Percentiles rank a stretch among this genome's conserved stretches.
Evolutionary conservation across 805 yeast genomes (phyloP).

Genomic region (Wickerhamiella brachini): DNA sequence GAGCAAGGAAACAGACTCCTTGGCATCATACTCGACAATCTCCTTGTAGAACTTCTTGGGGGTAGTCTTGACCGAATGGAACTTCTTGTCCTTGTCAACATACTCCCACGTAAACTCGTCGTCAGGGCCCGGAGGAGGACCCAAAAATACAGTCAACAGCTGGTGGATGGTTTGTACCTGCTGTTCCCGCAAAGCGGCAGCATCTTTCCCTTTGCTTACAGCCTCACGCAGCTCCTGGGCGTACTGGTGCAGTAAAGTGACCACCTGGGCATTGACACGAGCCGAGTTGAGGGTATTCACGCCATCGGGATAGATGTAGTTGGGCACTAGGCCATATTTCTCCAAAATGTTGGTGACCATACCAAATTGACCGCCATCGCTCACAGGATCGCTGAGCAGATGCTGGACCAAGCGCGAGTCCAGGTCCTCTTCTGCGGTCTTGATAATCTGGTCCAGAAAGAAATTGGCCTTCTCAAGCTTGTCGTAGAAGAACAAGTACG

Average conservation of each 20-base stretch:
- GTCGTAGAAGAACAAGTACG: constrained; percentile 71
- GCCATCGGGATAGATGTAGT: constrained; percentile 57
- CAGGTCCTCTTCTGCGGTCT: constrained; percentile 50
- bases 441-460: constrained; percentile 62
- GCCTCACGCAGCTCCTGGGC: constrained; percentile 54
- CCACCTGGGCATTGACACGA: constrained; percentile 45
- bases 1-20: constrained; percentile 48
- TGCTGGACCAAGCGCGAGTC: constrained; percentile 60
- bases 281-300: constrained; percentile 38
- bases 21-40: constrained; percentile 38
- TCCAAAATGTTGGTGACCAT: constrained; percentile 65
- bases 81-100: constrained; percentile 49
- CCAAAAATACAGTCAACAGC: constrained; percentile 53
- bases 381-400: constrained; percentile 49
- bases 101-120: constrained; percentile 64
- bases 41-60: constrained; percentile 52
- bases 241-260: constrained; percentile 61
- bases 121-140: constrained; percentile 63
- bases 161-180: constrained; percentile 47
- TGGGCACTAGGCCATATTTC: constrained; percentile 74
- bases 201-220: constrained; percentile 29
- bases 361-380: constrained; percentile 83
- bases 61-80: constrained; percentile 36
- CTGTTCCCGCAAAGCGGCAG: constrained; percentile 29
- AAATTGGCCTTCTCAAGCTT: constrained; percentile 74